A percentile compares a stretch with the other conserved stretches of the same genome.
Evolutionary conservation across 2,329 filamentous ascomycete species (phyloP).

Genomic region (Tympanopsis confertula): DNA sequence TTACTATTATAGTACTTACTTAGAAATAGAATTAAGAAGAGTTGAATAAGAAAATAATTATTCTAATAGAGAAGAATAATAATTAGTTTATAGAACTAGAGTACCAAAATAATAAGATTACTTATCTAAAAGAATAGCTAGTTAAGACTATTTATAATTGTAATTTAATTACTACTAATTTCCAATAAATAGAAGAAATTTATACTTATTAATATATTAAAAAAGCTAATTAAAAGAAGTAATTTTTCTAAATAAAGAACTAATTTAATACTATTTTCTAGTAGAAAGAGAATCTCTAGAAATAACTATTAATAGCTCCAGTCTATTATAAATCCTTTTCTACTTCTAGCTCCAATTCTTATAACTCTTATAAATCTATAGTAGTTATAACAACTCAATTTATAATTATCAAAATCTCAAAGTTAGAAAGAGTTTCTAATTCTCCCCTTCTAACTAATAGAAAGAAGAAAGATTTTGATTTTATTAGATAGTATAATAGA

Average conservation of each 20-base stretch:
- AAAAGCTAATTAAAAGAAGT: neutral
- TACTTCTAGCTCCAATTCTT: neutral
- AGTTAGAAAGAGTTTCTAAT: neutral
- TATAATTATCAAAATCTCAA: neutral
- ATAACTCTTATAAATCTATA: neutral
- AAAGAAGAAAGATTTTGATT: neutral
- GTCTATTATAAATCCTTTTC: neutral
- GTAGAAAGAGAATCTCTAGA: neutral
- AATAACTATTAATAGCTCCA: neutral
- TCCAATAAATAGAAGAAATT: conserved; percentile 1
- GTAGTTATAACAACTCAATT: neutral
- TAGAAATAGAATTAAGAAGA: neutral
- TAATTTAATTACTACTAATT: neutral
- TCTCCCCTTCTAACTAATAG: neutral
- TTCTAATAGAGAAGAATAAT: neutral
- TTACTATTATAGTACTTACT: neutral
- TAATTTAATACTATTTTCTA: neutral
- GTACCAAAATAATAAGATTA: neutral
- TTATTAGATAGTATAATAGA: conserved; percentile 1
- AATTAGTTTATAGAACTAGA: neutral
- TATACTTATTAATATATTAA: conserved; percentile 1
- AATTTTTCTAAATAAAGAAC: neutral
- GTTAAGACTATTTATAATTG: too few species aligned
- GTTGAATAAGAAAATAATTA: neutral
- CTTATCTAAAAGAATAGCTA: neutral